These are phyloP conservation scores for Cajanus cajan DNA, from an alignment of 306 rosid genomes.

Conservation along the genomic window DNA sequence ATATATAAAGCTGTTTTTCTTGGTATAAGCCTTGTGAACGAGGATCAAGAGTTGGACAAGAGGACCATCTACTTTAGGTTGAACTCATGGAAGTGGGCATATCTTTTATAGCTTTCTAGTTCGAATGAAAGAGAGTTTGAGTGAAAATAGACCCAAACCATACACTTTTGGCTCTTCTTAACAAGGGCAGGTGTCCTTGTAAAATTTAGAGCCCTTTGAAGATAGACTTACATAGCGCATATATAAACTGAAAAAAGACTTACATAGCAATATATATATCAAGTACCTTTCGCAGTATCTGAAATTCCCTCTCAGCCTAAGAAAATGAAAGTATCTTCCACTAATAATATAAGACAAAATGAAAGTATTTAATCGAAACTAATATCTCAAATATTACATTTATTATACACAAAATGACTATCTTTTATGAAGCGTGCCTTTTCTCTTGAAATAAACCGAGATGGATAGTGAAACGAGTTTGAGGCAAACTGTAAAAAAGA, in stretches of 20 bases:
- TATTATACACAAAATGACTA: background rate
- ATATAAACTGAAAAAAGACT: constrained; percentile 26
- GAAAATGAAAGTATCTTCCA: constrained; percentile 11
- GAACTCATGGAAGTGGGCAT: constrained; percentile 50
- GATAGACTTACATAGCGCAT: constrained; percentile 22
- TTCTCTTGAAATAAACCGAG: background rate
- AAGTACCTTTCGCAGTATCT: constrained; percentile 15
- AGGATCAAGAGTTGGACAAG: constrained; percentile 33
- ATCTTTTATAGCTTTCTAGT: constrained; percentile 41
- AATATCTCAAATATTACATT: constrained; percentile 16
- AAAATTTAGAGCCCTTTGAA: background rate
- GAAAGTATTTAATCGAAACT: background rate
- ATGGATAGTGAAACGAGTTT: background rate
- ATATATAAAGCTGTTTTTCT: background rate
- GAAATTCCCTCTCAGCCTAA: constrained; percentile 8
- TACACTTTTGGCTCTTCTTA: constrained; percentile 42
- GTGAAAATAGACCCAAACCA: constrained; percentile 32
- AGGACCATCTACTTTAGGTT: constrained; percentile 47
- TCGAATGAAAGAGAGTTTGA: constrained; percentile 41
- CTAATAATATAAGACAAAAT: background rate
- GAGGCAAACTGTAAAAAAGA: background rate
- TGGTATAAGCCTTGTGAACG: constrained; percentile 15
- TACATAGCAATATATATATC: constrained; percentile 18
- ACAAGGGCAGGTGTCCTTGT: constrained; percentile 22
- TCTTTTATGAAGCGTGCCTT: background rate